phyloP scores from a whole-genome alignment of 1,284 basidiomycete species.

The Ganoderma resinaceum region DNA sequence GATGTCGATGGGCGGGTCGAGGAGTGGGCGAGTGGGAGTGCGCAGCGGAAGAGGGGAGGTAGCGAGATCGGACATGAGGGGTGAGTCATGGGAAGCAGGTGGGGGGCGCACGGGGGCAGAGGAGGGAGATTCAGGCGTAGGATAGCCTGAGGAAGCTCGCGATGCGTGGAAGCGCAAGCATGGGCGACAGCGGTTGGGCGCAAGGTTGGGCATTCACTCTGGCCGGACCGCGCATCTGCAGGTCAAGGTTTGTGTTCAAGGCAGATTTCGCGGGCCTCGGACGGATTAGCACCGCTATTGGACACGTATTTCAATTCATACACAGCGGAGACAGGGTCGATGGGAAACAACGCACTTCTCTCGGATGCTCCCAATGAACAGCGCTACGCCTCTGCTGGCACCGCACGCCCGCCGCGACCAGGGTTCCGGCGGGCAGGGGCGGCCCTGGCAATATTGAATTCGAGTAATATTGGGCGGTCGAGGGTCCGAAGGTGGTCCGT shows the following conservation, averaged over 20 bases:
- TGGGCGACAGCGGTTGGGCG: slow-evolving; percentile 23
- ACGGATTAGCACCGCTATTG: slow-evolving; percentile 26
- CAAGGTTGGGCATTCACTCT: slow-evolving; percentile 19
- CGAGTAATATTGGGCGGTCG: neutral
- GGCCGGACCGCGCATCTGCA: slow-evolving; percentile 22
- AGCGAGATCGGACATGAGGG: slow-evolving; percentile 28
- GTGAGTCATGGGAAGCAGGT: slow-evolving; percentile 25
- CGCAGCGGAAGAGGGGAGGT: slow-evolving; percentile 10
- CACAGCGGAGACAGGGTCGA: slow-evolving; percentile 20
- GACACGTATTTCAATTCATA: slow-evolving; percentile 18
- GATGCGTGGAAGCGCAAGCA: slow-evolving; percentile 31
- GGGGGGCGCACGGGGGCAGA: slow-evolving; percentile 20
- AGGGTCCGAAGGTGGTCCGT: slow-evolving; percentile 4
- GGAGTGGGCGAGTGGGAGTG: slow-evolving; percentile 9
- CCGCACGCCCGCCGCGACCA: neutral
- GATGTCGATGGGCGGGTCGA: slow-evolving; percentile 5
- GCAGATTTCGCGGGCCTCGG: slow-evolving; percentile 20
- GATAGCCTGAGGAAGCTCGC: slow-evolving; percentile 14
- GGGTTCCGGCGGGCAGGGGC: neutral
- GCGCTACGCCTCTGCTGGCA: slow-evolving; percentile 6
- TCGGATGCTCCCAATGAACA: slow-evolving; percentile 9
- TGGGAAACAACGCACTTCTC: slow-evolving; percentile 26
- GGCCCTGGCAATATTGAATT: neutral
- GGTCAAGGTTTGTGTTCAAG: slow-evolving; percentile 25
- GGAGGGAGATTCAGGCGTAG: slow-evolving; percentile 27